Conservation (phyloP, 1,284 basidiomycete genomes). For the Kalmanozyma brasiliensis region DNA sequence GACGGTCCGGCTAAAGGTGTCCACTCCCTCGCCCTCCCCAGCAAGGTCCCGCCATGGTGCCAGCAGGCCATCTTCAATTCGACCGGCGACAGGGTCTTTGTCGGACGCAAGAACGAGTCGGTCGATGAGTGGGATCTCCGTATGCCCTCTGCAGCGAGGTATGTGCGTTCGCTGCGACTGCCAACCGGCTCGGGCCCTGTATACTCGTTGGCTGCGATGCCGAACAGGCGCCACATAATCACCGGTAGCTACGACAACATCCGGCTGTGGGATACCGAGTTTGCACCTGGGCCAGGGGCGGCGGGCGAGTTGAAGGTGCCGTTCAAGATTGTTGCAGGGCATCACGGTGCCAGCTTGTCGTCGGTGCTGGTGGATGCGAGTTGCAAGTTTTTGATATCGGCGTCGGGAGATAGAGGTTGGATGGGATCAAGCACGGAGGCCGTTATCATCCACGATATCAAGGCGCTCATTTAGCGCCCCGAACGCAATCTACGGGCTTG, state of each 20-base stretch:
- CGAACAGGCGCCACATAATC: conserved; percentile 87
- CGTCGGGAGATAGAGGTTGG: conserved; percentile 95
- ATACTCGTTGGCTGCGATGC: conserved; percentile 87
- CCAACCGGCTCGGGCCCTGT: conserved; percentile 90
- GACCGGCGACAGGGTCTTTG: conserved; percentile 87
- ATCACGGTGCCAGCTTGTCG: conserved; percentile 92
- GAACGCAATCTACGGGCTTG: neutral
- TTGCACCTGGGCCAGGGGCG: conserved; percentile 70
- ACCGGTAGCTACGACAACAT: conserved; percentile 93
- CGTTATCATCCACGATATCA: conserved; percentile 62
- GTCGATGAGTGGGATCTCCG: conserved; percentile 92
- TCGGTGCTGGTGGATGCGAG: conserved; percentile 88
- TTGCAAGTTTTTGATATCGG: conserved; percentile 85
- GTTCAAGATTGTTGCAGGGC: conserved; percentile 95
- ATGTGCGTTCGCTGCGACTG: conserved; percentile 84
- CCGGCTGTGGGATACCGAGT: conserved; percentile 89
- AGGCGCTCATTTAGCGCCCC: conserved; percentile 17
- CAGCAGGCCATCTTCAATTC: conserved; percentile 79
- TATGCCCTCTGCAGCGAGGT: conserved; percentile 44
- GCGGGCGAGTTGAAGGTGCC: conserved; percentile 71
- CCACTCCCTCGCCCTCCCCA: conserved; percentile 84
- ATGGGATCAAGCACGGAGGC: conserved; percentile 68
- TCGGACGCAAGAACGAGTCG: conserved; percentile 87
- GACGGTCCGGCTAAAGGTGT: conserved; percentile 72
- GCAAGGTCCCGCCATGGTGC: conserved; percentile 95